These are phyloP conservation scores for Grosmannia huntii DNA, from an alignment of 2,329 filamentous ascomycete genomes.

Conservation along the genomic window DNA sequence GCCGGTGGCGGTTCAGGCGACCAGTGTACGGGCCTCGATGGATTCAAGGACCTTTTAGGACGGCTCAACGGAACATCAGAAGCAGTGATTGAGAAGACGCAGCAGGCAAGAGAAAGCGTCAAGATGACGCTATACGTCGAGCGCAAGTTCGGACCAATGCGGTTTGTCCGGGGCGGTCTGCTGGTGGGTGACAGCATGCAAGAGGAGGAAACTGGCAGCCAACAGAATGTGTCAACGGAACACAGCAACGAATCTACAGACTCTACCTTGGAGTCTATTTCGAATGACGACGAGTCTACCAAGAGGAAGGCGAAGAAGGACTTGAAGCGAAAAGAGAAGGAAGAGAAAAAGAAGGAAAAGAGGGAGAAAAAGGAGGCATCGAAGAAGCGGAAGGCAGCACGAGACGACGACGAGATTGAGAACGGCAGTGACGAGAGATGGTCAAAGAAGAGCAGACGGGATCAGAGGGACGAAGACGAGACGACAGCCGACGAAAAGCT, in stretches of 20 bases:
- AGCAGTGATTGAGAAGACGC: slow-evolving; percentile 56
- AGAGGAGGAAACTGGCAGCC: slow-evolving; percentile 15
- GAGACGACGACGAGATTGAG: slow-evolving; percentile 17
- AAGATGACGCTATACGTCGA: slow-evolving; percentile 64
- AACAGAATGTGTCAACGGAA: not conserved
- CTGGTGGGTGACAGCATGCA: slow-evolving; percentile 44
- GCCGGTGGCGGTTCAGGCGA: slow-evolving; percentile 48
- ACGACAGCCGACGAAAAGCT: slow-evolving; percentile 10
- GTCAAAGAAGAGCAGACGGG: slow-evolving; percentile 21
- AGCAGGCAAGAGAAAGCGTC: slow-evolving; percentile 52
- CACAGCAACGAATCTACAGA: slow-evolving; percentile 12
- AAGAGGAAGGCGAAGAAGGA: slow-evolving; percentile 16
- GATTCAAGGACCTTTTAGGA: slow-evolving; percentile 75
- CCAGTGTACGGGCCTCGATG: slow-evolving; percentile 73
- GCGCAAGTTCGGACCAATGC: slow-evolving; percentile 65
- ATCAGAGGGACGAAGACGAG: slow-evolving; percentile 18
- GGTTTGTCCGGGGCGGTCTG: slow-evolving; percentile 79
- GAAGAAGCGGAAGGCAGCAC: slow-evolving; percentile 32
- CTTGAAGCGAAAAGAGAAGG: slow-evolving; percentile 35
- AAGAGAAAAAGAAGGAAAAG: slow-evolving; percentile 16
- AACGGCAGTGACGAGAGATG: slow-evolving; percentile 25
- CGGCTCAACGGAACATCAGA: slow-evolving; percentile 81
- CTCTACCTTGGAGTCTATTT: slow-evolving; percentile 6
- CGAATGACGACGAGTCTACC: slow-evolving; percentile 4
- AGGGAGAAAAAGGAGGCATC: slow-evolving; percentile 31